Evolutionary conservation across 169 alveolate species (phyloP), one percentile per base, ranked within the genome.

Genomic region (Neospora caninum): DNA sequence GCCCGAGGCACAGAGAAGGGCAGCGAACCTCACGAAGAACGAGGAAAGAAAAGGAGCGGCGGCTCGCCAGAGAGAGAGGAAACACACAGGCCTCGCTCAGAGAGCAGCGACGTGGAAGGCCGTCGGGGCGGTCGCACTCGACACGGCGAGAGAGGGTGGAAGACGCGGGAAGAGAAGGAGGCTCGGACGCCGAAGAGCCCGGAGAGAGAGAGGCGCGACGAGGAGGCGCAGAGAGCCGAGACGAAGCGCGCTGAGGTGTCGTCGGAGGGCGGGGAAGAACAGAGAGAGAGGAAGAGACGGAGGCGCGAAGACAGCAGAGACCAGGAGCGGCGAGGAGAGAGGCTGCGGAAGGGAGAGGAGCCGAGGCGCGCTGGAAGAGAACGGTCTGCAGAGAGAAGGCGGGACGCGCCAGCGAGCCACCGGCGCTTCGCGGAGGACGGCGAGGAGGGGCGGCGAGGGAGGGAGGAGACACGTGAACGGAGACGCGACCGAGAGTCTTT

Each of bases 401-500:
- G 84, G 7, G 42, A 31, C 43, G 45, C n/a, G 16, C 43, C 39
- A 43, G 27, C 25, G 9, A 73, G 84, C 84, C 25, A 36, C 4
- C 4, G 84, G n/a, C 49, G 25, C 1, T 73, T 49, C 58, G 58
- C 58, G 22, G 58, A 49, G 58, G 58, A 49, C 13, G 80, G 29
- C 80, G 29, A 6, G 80, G 18, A 64, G 38, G 69, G 73, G 45
- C 69, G 31, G 27, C 0, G 49, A 38, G 45, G 53, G 13, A 86
- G 80, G 53, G 80, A 88, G 31, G 64, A 54, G 67, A 49, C 70
- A 25, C 80, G 80, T 10, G 80, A 69, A 22, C 84, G 84, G 42
- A 73, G 84, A n/a, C 39, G 42, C 16, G 84, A 73, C n/a, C 2
- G 27, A n/a, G 84, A 73, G 16, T 18, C 22, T 10, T 43, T 4